Evolutionary conservation across 2,329 filamentous ascomycete species (phyloP), one percentile per base, ranked within the genome.

Genomic region (Exophiala oligosperma): DNA sequence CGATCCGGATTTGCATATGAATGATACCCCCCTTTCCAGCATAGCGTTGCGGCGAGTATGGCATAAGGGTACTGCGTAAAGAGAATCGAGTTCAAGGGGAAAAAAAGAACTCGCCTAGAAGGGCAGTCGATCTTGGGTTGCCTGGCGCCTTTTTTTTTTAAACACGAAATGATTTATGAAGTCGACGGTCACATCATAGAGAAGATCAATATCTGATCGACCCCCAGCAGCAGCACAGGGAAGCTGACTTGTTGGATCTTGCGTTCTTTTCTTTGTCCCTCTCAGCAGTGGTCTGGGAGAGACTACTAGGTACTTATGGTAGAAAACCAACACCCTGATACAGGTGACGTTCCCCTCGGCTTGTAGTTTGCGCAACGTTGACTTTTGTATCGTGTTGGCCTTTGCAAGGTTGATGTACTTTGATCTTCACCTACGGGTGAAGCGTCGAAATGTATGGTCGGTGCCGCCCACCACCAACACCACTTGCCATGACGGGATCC

Each of bases 1-100:
- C 52, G 55, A 52, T 17, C 5, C 6, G 61, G 61, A 55, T 59
- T 59, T 59, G 61, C 58, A 61, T 57, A 57, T 23, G 21, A 53
- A 52, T 59, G 61, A 63, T 63, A 63, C 61, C 61, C 61, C 61
- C 32, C 32, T 35, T 43, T 43, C 40, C 40, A 63, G 57, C 57
- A 60, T 63, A 60, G 61, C 61, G 56, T 61, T 56, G 54, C 53
- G 56, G 24, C 28, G 24, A 29, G 46, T 26, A 48, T 43, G 40
- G 59, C 48, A 59, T 53, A 58, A 50, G 60, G 60, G 55, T 29
- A 35, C 17, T 17, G 17, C 17, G 17, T 17, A 48, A 21, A 21
- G 21, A 55, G 29, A 60, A 47, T 43, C 40, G n/a, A 7, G 48
- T 49, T 49, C 46, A 52, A 44, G 48, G 46, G 9, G 32, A 50